Conservation (phyloP, 805 yeast genomes). For the Yarrowia osloensis region DNA sequence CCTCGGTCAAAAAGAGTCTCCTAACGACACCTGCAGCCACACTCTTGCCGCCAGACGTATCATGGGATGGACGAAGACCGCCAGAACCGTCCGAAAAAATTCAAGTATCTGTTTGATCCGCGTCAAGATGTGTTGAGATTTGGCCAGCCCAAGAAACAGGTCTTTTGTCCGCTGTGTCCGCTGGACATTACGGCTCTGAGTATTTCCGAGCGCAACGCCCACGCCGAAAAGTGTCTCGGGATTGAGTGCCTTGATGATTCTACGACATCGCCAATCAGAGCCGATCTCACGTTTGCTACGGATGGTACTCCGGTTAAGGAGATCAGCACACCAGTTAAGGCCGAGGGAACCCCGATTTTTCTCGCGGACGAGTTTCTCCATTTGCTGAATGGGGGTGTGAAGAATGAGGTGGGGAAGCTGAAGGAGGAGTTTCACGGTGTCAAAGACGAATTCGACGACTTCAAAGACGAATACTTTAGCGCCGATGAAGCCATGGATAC, state of each 20-base stretch:
- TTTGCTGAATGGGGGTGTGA: not conserved
- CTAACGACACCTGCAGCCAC: too few species aligned
- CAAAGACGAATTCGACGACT: not conserved
- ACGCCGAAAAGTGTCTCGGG: slow-evolving; percentile 39
- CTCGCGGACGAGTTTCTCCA: slow-evolving; percentile 18
- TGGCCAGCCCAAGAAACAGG: slow-evolving; percentile 3
- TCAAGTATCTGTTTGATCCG: not conserved
- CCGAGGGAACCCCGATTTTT: not conserved
- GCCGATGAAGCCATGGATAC: not conserved
- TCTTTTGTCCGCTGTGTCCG: slow-evolving; percentile 34
- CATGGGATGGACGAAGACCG: slow-evolving; percentile 1
- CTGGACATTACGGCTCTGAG: slow-evolving; percentile 33
- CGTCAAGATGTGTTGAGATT: slow-evolving; percentile 22
- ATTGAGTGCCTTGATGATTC: not conserved
- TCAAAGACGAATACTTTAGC: not conserved
- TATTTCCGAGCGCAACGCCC: slow-evolving; percentile 38
- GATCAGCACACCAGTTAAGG: not conserved
- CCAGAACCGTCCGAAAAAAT: not conserved
- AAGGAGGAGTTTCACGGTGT: too few species aligned
- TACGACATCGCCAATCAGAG: not conserved
- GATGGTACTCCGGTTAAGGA: not conserved
- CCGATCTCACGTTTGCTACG: not conserved
- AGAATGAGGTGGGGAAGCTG: not conserved
- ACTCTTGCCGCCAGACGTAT: not conserved
- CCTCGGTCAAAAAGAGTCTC: not conserved